Evolutionary conservation across 768 basidiomycete genomes (phyloP).

Genomic region (Lactarius hatsudake): DNA sequence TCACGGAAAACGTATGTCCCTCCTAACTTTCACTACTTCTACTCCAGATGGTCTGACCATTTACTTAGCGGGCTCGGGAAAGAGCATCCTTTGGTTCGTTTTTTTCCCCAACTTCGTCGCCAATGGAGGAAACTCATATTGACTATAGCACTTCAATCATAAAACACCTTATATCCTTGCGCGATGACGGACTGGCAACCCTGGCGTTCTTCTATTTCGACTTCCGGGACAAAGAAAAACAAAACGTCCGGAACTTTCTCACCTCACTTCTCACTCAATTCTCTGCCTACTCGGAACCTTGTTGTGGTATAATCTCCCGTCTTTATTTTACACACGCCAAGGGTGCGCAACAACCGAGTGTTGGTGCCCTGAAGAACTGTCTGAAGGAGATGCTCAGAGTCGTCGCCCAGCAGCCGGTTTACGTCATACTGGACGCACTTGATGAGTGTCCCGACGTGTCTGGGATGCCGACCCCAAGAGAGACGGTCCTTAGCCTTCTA

Average conservation of each 20-base stretch:
- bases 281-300: not conserved
- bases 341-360: not conserved
- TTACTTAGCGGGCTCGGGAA: not conserved
- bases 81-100: not conserved
- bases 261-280: not conserved
- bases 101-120: not conserved
- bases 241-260: not conserved
- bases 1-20: not conserved
- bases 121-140: not conserved
- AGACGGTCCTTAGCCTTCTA: not conserved
- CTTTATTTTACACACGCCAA: not conserved
- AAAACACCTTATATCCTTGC: not conserved
- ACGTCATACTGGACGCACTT: too few relatives aligned
- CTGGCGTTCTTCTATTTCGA: not conserved
- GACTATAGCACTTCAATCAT: not conserved
- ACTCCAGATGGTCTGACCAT: not conserved
- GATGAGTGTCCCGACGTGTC: too few relatives aligned
- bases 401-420: not conserved
- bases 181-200: not conserved
- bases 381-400: not conserved
- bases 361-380: not conserved
- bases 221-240: not conserved
- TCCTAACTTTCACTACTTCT: not conserved
- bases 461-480: not conserved
- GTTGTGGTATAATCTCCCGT: not conserved